phyloP scores from a whole-genome alignment of 2,329 filamentous ascomycete species.

The Curvularia lunata region DNA sequence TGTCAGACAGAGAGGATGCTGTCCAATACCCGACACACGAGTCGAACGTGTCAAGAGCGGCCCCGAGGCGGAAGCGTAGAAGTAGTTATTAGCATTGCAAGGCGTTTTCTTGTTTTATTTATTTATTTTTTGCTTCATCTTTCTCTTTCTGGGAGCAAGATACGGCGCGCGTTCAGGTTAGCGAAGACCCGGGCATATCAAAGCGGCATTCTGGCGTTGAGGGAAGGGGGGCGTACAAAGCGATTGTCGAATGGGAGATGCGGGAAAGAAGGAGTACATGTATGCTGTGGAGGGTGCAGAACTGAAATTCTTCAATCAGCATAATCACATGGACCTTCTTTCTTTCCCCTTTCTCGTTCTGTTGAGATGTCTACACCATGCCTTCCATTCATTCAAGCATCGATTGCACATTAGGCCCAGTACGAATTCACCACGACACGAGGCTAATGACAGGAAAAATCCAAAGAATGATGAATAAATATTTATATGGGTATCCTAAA shows the following conservation, averaged over 20 bases:
- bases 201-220: conserved; percentile 14
- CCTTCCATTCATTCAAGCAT: too few species aligned
- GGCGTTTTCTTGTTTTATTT: conserved; percentile 10
- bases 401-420: too few species aligned
- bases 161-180: conserved; percentile 7
- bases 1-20: neutral
- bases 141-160: neutral
- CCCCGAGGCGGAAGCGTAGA: neutral
- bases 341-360: too few species aligned
- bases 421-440: too few species aligned
- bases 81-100: conserved; percentile 16
- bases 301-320: too few species aligned
- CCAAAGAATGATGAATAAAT: too few species aligned
- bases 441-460: too few species aligned
- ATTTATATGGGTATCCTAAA: too few species aligned
- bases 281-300: too few species aligned
- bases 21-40: neutral
- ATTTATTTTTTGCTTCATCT: neutral
- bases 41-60: neutral
- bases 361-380: too few species aligned
- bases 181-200: neutral
- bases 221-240: neutral
- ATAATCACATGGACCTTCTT: too few species aligned
- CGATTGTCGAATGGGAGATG: neutral
- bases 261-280: neutral